Evolutionary conservation across 1,139 yeast genomes (phyloP).

Genomic region (Geotrichum bryndzae): DNA sequence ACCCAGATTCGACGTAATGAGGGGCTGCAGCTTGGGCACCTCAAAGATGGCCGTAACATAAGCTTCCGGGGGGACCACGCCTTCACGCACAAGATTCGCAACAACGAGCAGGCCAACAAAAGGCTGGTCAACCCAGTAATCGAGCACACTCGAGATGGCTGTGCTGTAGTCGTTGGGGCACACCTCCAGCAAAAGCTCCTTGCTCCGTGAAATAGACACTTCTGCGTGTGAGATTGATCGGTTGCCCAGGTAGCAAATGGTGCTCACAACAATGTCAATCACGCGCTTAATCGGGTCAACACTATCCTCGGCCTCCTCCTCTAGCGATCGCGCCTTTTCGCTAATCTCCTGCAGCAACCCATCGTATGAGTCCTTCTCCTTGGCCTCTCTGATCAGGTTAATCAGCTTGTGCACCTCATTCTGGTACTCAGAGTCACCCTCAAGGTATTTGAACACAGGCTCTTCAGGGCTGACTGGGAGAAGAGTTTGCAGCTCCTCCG

Average conservation of each 20-base stretch:
- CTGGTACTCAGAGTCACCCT: slow-evolving; percentile 36
- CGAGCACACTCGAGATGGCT: slow-evolving; percentile 57
- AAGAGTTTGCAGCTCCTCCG: slow-evolving; percentile 62
- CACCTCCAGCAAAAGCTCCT: slow-evolving; percentile 47
- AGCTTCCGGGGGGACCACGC: slow-evolving; percentile 20
- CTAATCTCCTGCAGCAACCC: slow-evolving; percentile 34
- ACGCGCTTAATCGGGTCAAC: slow-evolving; percentile 43
- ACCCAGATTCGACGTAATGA: slow-evolving; percentile 23
- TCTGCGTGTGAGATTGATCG: slow-evolving; percentile 85
- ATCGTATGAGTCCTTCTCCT: slow-evolving; percentile 33
- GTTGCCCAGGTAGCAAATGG: slow-evolving; percentile 76
- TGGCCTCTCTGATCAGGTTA: slow-evolving; percentile 31
- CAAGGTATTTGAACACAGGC: slow-evolving; percentile 40
- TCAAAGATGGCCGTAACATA: slow-evolving; percentile 14
- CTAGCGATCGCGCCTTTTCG: slow-evolving; percentile 21
- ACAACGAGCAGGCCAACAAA: slow-evolving; percentile 71
- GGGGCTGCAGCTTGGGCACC: slow-evolving; percentile 6
- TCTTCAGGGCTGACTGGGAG: slow-evolving; percentile 44
- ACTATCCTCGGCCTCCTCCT: slow-evolving; percentile 26
- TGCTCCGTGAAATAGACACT: slow-evolving; percentile 56
- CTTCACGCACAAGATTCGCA: slow-evolving; percentile 52
- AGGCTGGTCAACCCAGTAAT: slow-evolving; percentile 78
- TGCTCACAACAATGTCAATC: slow-evolving; percentile 59
- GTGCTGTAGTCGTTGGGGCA: slow-evolving; percentile 14
- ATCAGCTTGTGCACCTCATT: slow-evolving; percentile 34